Conservation (phyloP, 805 yeast genomes). For the Saccharomycopsis capsularis region DNA sequence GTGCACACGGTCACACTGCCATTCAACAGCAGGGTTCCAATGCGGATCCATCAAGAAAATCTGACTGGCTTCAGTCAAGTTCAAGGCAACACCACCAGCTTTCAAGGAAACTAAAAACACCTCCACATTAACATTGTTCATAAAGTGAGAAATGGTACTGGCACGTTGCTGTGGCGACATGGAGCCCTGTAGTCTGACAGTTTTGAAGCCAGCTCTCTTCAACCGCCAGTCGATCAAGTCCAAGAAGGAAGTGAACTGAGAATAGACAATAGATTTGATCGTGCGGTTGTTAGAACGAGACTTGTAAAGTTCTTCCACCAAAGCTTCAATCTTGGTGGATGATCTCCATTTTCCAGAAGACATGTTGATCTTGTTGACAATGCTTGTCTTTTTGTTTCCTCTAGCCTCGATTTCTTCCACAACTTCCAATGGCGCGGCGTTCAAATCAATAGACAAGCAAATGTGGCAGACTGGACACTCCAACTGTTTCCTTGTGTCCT, state of each 20-base stretch:
- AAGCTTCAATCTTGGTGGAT: slow-evolving; percentile 93
- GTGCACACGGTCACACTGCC: slow-evolving; percentile 98
- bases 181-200: slow-evolving; percentile 91
- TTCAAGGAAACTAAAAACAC: slow-evolving; percentile 90
- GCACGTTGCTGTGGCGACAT: slow-evolving; percentile 97
- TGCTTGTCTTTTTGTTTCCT: slow-evolving; percentile 41
- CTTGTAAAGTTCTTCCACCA: slow-evolving; percentile 86
- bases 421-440: slow-evolving; percentile 77
- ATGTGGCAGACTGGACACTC: slow-evolving; percentile 97
- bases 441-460: slow-evolving; percentile 81
- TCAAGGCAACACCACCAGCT: slow-evolving; percentile 98
- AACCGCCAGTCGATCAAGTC: slow-evolving; percentile 95
- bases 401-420: slow-evolving; percentile 53
- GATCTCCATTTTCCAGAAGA: slow-evolving; percentile 80
- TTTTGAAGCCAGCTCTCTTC: slow-evolving; percentile 88
- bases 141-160: slow-evolving; percentile 80
- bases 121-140: slow-evolving; percentile 89
- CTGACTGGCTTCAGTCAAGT: slow-evolving; percentile 94
- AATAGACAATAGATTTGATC: slow-evolving; percentile 91
- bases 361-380: slow-evolving; percentile 82
- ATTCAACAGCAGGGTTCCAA: slow-evolving; percentile 99
- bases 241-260: slow-evolving; percentile 95
- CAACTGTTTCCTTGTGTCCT: slow-evolving; percentile 37
- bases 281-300: slow-evolving; percentile 82
- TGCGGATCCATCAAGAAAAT: slow-evolving; percentile 95